These are phyloP conservation scores for Asclepias syriaca DNA, from an alignment of 257 asterid species.

Conservation along the genomic window DNA sequence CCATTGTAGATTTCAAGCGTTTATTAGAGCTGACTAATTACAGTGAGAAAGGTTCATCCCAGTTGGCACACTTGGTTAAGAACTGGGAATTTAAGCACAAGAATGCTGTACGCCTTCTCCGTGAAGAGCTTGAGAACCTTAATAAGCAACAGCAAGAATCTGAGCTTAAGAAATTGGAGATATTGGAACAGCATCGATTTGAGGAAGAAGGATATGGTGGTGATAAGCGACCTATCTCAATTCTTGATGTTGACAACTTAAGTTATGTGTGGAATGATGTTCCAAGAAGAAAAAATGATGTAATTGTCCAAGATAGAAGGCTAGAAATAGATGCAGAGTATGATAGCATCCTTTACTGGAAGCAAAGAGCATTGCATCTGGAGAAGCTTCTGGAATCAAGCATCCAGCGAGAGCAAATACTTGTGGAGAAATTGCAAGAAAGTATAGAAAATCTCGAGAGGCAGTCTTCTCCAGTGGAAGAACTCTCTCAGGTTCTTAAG, in stretches of 20 bases:
- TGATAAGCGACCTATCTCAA: slow-evolving; percentile 72
- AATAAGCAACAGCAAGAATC: slow-evolving; percentile 79
- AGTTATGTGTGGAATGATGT: slow-evolving; percentile 46
- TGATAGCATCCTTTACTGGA: slow-evolving; percentile 65
- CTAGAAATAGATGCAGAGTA: slow-evolving; percentile 63
- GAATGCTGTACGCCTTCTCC: slow-evolving; percentile 68
- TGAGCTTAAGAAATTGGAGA: slow-evolving; percentile 85
- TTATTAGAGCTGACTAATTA: slow-evolving; percentile 68
- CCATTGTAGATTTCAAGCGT: slow-evolving; percentile 64
- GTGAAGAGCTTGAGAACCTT: slow-evolving; percentile 78
- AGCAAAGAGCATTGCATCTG: slow-evolving; percentile 52
- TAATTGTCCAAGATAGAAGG: slow-evolving; percentile 36
- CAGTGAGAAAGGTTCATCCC: slow-evolving; percentile 85
- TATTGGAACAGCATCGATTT: slow-evolving; percentile 72
- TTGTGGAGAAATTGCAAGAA: slow-evolving; percentile 63
- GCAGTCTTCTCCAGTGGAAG: slow-evolving; percentile 87
- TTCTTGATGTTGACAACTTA: slow-evolving; percentile 68
- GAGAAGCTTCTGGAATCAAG: slow-evolving; percentile 73
- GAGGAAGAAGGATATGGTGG: slow-evolving; percentile 70
- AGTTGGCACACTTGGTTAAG: slow-evolving; percentile 63
- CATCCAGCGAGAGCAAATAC: slow-evolving; percentile 41
- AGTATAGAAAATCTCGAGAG: slow-evolving; percentile 77
- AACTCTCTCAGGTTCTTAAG: slow-evolving; percentile 60
- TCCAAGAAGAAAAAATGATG: slow-evolving; percentile 49
- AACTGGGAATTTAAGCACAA: slow-evolving; percentile 84